phyloP scores from a whole-genome alignment of 1,284 basidiomycete genomes.

The Heliocybe sulcata region DNA sequence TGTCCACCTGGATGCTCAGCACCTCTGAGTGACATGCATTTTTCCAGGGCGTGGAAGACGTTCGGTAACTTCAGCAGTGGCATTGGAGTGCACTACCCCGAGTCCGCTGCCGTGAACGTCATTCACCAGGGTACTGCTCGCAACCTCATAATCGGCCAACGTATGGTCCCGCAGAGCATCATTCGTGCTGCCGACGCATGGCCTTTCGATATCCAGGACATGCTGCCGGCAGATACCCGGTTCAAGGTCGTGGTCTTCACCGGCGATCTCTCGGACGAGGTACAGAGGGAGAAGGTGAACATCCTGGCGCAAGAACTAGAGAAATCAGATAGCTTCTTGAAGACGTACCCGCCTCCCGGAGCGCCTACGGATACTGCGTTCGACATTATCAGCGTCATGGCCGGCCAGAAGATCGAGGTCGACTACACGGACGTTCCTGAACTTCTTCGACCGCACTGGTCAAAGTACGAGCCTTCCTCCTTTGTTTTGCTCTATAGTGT shows the following conservation, averaged over 20 bases:
- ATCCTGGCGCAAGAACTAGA: conserved; percentile 37
- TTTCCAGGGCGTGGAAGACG: conserved; percentile 44
- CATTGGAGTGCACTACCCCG: conserved; percentile 54
- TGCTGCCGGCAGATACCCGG: conserved; percentile 60
- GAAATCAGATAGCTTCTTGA: conserved; percentile 16
- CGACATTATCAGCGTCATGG: conserved; percentile 45
- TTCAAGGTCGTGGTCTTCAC: conserved; percentile 70
- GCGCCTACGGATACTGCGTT: conserved; percentile 30
- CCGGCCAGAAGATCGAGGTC: conserved; percentile 37
- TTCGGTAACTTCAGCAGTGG: conserved; percentile 58
- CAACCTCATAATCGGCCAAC: conserved; percentile 48
- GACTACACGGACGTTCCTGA: conserved; percentile 42
- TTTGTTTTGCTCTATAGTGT: not conserved
- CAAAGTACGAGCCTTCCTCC: conserved; percentile 38
- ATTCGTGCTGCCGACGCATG: conserved; percentile 60
- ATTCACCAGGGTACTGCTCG: conserved; percentile 36
- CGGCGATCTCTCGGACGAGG: conserved; percentile 30
- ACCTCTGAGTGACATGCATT: not conserved
- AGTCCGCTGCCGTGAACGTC: conserved; percentile 41
- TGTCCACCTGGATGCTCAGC: too few species aligned
- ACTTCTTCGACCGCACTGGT: conserved; percentile 55
- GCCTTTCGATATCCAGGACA: conserved; percentile 61
- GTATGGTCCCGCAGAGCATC: conserved; percentile 51
- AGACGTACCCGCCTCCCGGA: conserved; percentile 11
- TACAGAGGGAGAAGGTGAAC: conserved; percentile 23